Conservation (phyloP, 768 basidiomycete genomes). For the Naganishia onofrii region DNA sequence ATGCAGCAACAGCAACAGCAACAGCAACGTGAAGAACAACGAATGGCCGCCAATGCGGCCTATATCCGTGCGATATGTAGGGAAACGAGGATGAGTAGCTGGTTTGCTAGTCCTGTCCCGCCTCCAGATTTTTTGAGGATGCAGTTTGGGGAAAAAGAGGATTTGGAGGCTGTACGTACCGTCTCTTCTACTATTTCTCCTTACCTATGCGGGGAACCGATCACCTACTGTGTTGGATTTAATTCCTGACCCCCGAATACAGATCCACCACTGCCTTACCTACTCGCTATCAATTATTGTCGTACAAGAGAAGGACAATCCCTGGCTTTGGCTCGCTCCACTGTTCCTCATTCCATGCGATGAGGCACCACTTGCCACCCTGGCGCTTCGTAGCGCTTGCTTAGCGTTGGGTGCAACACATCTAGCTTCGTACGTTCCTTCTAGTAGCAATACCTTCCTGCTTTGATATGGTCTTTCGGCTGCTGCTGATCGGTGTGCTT, state of each 20-base stretch:
- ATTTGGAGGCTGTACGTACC: background rate
- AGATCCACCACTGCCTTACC: slow-evolving; percentile 4
- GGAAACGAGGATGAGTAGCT: slow-evolving; percentile 2
- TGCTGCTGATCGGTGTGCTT: background rate
- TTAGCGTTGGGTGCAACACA: background rate
- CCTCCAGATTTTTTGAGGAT: background rate
- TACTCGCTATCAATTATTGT: slow-evolving; percentile 10
- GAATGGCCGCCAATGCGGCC: background rate
- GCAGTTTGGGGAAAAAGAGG: background rate
- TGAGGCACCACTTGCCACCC: background rate
- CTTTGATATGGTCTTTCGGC: background rate
- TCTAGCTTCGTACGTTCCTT: background rate
- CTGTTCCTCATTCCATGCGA: background rate
- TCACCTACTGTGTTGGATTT: no score
- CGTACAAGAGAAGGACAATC: slow-evolving; percentile 3
- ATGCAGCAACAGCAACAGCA: no score
- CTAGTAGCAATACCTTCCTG: background rate
- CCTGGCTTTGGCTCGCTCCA: slow-evolving; percentile 3
- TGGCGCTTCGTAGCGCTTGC: background rate
- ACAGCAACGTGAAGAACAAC: background rate
- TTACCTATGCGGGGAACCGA: no score
- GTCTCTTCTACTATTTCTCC: no score
- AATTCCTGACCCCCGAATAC: no score
- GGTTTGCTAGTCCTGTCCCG: slow-evolving; percentile 2
- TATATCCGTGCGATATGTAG: slow-evolving; percentile 2